Conservation (phyloP, 2,329 filamentous ascomycete species). For the Monilinia vaccinii-corymbosi region DNA sequence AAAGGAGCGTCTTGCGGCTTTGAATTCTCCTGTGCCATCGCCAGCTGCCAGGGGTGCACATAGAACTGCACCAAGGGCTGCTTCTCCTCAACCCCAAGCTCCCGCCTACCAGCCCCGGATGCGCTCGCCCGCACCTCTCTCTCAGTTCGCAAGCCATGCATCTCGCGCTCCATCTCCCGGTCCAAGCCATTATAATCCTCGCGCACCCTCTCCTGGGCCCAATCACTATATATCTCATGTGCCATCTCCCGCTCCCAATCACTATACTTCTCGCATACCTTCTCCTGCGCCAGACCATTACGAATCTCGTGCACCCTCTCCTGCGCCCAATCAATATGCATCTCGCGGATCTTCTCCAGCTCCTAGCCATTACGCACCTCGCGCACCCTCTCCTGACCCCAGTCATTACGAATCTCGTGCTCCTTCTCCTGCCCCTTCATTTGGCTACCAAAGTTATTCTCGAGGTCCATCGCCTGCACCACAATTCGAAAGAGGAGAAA, state of each 20-base stretch:
- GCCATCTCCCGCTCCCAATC: conserved; percentile 27
- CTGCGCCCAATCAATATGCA: background rate
- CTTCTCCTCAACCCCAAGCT: conserved; percentile 26
- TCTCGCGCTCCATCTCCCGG: conserved; percentile 4
- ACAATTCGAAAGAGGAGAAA: conserved; percentile 25
- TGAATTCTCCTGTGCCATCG: conserved; percentile 21
- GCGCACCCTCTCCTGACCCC: conserved; percentile 25
- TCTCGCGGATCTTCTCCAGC: background rate
- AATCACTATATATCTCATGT: conserved; percentile 31
- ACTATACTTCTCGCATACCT: conserved; percentile 26
- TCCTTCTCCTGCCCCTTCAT: conserved; percentile 25
- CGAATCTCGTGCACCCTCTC: background rate
- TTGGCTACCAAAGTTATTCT: conserved; percentile 28
- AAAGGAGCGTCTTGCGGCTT: conserved; percentile 23
- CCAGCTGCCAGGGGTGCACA: conserved; percentile 20
- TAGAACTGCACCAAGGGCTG: conserved; percentile 19
- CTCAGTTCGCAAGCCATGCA: background rate
- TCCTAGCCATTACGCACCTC: conserved; percentile 27
- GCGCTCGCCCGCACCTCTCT: conserved; percentile 32
- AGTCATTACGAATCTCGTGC: conserved; percentile 32
- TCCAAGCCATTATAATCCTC: background rate
- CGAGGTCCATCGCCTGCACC: conserved; percentile 33
- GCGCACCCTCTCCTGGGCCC: background rate
- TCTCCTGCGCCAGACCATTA: conserved; percentile 9
- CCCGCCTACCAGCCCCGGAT: conserved; percentile 29